Evolutionary conservation across 371 early-diverging fungal genomes (phyloP).

Genomic region (Catenaria anguillulae): DNA sequence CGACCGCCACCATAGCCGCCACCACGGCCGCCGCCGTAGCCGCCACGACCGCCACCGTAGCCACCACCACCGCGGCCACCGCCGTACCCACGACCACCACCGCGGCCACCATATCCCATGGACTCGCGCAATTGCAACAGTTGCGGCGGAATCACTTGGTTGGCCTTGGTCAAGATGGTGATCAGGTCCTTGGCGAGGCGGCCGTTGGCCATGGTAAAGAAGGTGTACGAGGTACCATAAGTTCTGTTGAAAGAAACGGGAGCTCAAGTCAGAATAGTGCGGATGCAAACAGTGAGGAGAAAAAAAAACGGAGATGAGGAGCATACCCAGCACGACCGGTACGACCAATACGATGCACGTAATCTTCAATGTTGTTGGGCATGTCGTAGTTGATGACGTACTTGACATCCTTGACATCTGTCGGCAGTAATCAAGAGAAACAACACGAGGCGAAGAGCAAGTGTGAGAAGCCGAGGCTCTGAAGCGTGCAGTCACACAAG

Average conservation of each 20-base stretch:
- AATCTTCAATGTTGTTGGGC: conserved; percentile 85
- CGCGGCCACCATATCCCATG: conserved; percentile 27
- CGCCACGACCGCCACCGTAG: conserved; percentile 23
- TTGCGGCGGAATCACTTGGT: conserved; percentile 79
- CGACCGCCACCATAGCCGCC: too few relatives aligned
- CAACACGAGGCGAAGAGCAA: too few relatives aligned
- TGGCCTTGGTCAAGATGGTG: conserved; percentile 82
- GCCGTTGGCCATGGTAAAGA: conserved; percentile 87
- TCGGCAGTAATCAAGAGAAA: too few relatives aligned
- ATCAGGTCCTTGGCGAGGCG: conserved; percentile 80
- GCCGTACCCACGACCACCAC: conserved; percentile 32
- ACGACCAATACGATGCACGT: conserved; percentile 98
- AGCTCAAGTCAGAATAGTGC: too few relatives aligned
- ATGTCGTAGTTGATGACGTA: conserved; percentile 95
- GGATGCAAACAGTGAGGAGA: too few relatives aligned
- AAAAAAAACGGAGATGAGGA: too few relatives aligned
- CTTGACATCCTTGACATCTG: conserved; percentile 58
- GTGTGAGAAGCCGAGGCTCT: too few relatives aligned
- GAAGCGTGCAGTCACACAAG: too few relatives aligned
- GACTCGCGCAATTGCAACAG: conserved; percentile 58
- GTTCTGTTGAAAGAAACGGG: too few relatives aligned
- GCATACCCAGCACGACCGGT: conserved; percentile 99
- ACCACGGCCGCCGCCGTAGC: conserved; percentile 19
- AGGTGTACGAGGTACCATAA: conserved; percentile 90
- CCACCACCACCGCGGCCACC: conserved; percentile 34